phyloP scores from a whole-genome alignment of 805 yeast species.

The Cyberlindnera nakhonratchasimensis region DNA sequence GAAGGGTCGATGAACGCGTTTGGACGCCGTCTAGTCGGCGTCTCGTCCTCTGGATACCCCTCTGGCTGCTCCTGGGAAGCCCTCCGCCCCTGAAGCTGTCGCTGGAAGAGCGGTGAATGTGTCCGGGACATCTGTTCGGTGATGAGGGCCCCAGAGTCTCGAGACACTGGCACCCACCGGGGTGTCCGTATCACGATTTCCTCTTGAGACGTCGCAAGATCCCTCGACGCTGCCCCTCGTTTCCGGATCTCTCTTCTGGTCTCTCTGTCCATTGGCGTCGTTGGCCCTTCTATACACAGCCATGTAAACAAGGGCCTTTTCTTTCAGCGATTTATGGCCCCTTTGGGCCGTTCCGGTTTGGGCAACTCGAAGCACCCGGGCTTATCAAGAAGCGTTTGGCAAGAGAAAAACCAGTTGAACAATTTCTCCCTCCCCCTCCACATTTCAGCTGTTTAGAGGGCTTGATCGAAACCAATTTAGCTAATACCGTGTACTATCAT shows the following conservation, averaged over 20 bases:
- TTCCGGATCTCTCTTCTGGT: constrained; percentile 14
- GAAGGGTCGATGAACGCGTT: constrained; percentile 4
- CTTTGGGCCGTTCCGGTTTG: constrained; percentile 8
- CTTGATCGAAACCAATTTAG: too few relatives aligned
- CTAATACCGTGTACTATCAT: too few relatives aligned
- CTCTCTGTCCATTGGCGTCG: constrained; percentile 23
- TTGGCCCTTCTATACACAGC: too few relatives aligned
- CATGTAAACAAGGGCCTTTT: too few relatives aligned
- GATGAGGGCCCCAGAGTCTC: constrained; percentile 22
- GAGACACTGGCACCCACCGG: constrained; percentile 17
- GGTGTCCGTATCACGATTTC: constrained; percentile 13
- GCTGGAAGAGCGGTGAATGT: constrained; percentile 11
- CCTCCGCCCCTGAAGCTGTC: neutral
- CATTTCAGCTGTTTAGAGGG: too few relatives aligned
- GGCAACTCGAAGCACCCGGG: constrained; percentile 14
- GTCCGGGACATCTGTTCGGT: constrained; percentile 16
- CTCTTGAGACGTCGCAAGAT: constrained; percentile 6
- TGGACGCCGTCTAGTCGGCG: neutral
- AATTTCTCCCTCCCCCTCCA: too few relatives aligned
- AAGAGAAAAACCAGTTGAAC: neutral
- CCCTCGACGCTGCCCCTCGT: constrained; percentile 19
- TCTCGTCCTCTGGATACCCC: neutral
- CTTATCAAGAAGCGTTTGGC: neutral
- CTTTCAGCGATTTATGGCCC: neutral
- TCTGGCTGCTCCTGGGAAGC: neutral